Evolutionary conservation across 129 eudicot species (phyloP), one percentile per base, ranked within the genome.

Genomic region (Flaveria ramosissima): DNA sequence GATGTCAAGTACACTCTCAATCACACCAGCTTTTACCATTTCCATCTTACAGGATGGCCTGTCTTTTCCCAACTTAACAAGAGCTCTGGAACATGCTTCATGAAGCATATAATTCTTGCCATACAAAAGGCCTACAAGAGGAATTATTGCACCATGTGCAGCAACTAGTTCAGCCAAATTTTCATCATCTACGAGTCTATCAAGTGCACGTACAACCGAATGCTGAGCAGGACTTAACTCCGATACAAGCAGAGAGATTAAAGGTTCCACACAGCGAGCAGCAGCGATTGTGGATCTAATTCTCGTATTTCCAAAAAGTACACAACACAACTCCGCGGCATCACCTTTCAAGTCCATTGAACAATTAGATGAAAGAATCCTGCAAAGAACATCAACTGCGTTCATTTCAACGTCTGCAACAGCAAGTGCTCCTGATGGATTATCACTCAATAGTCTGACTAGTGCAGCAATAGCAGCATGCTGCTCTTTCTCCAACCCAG

Each of bases 391-490:
- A 78, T 95, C 99, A 3, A 95, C 94, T 13, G 99, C 99, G 60
- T 89, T 95, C 86, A 88, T 79, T 89, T 95, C 99, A 71, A 95
- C 90, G 73, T 95, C 99, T 39, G 90, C 97, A 74, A 95, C 99
- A n/a, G 96, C 97, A 53, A 91, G 89, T 46, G 97, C 99, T 72
- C 86, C 91, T 23, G 97, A 95, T 9, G 99, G 97, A 76, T 91
- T 95, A 46, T 91, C 99, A 47, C 96, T 88, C 74, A 91, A 83
- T 68, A 95, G 79, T 70, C 92, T 85, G 72, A 89, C 91, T 67
- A 95, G 47, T 57, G 99, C 97, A 79, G 96, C 99, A 72, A 95
- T 95, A 76, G 99, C 97, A 70, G 99, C 99, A 85, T 95, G 99
- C 61, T 86, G 99, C 83, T 95, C 99, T 76, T 87, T 91, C 84